A percentile compares a stretch with the other conserved stretches of the same genome.
Conservation (phyloP, 371 early-diverging fungal species). For the Mortierella sp. region DNA sequence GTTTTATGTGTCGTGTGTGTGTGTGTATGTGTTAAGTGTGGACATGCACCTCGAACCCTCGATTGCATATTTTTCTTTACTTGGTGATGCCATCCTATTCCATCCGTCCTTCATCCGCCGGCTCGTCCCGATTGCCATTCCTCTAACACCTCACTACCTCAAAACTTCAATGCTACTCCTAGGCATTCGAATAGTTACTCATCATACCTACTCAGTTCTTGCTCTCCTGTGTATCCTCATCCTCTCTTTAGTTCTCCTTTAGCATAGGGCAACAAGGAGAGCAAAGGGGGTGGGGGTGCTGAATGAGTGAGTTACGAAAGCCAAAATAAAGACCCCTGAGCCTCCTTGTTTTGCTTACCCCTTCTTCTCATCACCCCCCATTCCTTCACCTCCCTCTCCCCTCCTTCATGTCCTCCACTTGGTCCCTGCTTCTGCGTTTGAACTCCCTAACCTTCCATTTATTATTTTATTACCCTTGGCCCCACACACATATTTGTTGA, state of each 20-base stretch:
- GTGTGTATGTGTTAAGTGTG: not conserved
- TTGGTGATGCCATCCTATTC: not conserved
- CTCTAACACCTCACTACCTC: not conserved
- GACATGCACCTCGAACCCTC: not conserved
- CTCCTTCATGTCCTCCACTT: no score
- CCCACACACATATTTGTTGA: slow-evolving; percentile 11
- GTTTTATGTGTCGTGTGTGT: not conserved
- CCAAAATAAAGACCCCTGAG: not conserved
- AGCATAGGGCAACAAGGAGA: not conserved
- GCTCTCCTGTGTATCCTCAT: not conserved
- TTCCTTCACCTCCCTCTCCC: not conserved
- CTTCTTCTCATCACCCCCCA: not conserved
- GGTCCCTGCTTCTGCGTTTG: not conserved
- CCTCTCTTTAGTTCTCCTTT: not conserved
- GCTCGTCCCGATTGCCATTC: not conserved
- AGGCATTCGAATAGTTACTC: not conserved
- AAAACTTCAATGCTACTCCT: not conserved
- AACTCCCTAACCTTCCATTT: not conserved
- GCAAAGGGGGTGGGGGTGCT: not conserved
- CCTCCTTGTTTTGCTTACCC: not conserved
- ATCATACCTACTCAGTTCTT: not conserved
- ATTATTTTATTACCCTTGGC: not conserved
- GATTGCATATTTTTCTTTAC: not conserved
- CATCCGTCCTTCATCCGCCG: not conserved
- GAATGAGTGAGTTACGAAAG: not conserved